Evolutionary conservation across 805 yeast species (phyloP).

Genomic region (Nakazawaea siamensis): DNA sequence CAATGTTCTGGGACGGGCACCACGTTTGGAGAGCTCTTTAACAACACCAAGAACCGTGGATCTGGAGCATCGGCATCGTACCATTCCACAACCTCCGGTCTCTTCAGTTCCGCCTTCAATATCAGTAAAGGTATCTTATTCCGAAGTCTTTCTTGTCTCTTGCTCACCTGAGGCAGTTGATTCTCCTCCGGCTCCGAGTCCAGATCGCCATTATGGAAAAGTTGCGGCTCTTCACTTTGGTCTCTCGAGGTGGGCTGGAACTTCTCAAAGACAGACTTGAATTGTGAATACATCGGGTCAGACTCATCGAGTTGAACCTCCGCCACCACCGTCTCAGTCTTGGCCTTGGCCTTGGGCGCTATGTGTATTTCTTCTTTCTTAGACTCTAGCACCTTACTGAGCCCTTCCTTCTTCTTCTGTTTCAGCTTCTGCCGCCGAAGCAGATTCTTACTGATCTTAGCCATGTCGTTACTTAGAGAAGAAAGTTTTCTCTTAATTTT

Average conservation of each 20-base stretch:
- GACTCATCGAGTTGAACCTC: constrained; percentile 6
- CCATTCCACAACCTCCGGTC: constrained; percentile 81
- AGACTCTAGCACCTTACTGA: constrained; percentile 8
- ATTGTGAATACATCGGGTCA: constrained; percentile 17
- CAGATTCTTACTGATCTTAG: constrained; percentile 43
- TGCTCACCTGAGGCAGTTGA: constrained; percentile 24
- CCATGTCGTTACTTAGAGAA: constrained; percentile 5
- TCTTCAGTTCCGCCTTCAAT: constrained; percentile 49
- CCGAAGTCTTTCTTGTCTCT: constrained; percentile 41
- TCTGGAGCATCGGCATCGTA: constrained; percentile 78
- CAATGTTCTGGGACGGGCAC: constrained; percentile 83
- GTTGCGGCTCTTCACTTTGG: constrained; percentile 10
- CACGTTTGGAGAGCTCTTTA: constrained; percentile 58
- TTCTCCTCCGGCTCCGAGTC: constrained; percentile 15
- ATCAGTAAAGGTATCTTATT: constrained; percentile 58
- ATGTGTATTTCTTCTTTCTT: too few species aligned
- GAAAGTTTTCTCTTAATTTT: too few species aligned
- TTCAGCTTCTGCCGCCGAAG: constrained; percentile 43
- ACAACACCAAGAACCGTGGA: constrained; percentile 54
- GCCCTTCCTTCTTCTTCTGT: constrained; percentile 22
- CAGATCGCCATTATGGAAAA: constrained; percentile 12
- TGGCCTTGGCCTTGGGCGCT: constrained; percentile 1
- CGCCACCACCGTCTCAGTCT: constrained; percentile 12
- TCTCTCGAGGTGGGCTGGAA: constrained; percentile 23
- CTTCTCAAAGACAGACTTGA: constrained; percentile 24